Evolutionary conservation across 805 yeast species (phyloP).

Genomic region (Yamadazyma tumulicola): DNA sequence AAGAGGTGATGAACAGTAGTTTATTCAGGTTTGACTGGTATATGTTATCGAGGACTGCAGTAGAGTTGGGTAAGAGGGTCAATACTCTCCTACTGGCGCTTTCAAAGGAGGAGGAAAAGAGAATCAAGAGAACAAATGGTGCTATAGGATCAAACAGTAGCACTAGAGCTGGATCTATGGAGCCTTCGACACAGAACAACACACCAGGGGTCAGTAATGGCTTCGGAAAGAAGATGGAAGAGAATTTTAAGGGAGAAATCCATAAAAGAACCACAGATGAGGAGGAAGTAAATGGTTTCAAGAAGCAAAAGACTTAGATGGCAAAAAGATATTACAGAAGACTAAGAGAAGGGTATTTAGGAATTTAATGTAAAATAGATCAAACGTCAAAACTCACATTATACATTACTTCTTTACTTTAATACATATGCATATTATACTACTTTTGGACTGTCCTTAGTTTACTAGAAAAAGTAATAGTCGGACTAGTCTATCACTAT

Average conservation of each 20-base stretch:
- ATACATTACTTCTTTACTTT: no score
- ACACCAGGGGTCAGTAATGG: constrained; percentile 3
- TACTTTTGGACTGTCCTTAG: no score
- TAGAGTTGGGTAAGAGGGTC: constrained; percentile 67
- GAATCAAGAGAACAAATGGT: constrained; percentile 21
- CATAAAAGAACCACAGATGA: no score
- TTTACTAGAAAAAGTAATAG: no score
- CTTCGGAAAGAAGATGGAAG: constrained; percentile 2
- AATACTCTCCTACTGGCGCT: constrained; percentile 65
- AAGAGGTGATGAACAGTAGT: constrained; percentile 57
- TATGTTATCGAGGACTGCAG: constrained; percentile 65
- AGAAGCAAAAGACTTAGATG: constrained; percentile 7
- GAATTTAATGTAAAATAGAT: no score
- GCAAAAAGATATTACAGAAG: no score
- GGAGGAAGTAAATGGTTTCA: neutral
- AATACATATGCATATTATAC: no score
- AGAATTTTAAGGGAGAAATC: no score
- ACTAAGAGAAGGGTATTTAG: no score
- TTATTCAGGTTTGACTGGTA: constrained; percentile 73
- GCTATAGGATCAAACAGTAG: constrained; percentile 20
- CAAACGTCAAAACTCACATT: no score
- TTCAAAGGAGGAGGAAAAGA: constrained; percentile 64
- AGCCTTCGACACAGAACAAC: constrained; percentile 19
- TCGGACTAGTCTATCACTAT: neutral
- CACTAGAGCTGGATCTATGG: constrained; percentile 34